A percentile compares a stretch with the other conserved stretches of the same genome.
Conservation (phyloP, 2,329 filamentous ascomycete genomes). For the Apiospora aurea region DNA sequence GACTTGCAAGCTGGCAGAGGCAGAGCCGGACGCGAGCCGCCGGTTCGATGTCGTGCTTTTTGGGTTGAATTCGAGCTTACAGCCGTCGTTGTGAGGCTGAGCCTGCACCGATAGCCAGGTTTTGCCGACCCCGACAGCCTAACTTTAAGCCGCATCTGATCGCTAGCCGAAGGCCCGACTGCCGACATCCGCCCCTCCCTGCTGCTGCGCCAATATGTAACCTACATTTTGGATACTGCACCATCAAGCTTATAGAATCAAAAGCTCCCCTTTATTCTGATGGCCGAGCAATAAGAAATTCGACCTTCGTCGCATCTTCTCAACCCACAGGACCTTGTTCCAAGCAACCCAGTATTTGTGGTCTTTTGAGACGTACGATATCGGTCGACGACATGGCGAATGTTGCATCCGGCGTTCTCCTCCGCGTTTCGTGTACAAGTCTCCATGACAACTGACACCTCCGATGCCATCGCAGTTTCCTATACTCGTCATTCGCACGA, state of each 20-base stretch:
- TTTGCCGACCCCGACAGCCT: slow-evolving; percentile 28
- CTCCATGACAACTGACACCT: not conserved
- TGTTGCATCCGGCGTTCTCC: not conserved
- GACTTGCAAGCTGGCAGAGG: not conserved
- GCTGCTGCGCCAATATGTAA: not conserved
- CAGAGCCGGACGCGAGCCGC: slow-evolving; percentile 7
- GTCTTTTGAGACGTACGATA: not conserved
- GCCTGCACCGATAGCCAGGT: slow-evolving; percentile 28
- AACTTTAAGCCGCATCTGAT: slow-evolving; percentile 27
- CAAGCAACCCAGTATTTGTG: not conserved
- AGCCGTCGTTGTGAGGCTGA: slow-evolving; percentile 21
- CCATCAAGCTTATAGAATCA: slow-evolving; percentile 2
- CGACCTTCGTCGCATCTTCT: not conserved
- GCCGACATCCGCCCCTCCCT: slow-evolving; percentile 2
- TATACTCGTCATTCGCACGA: not conserved
- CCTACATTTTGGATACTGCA: not conserved
- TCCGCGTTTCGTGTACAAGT: not conserved
- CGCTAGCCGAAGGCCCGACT: slow-evolving; percentile 1
- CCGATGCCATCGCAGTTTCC: not conserved
- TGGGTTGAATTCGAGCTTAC: slow-evolving; percentile 12
- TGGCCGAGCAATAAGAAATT: not conserved
- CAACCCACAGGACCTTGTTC: not conserved
- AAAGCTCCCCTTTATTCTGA: not conserved
- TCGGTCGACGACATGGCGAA: slow-evolving; percentile 1
- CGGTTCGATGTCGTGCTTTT: slow-evolving; percentile 23